Percentiles rank a stretch among this genome's conserved stretches.
These are phyloP conservation scores for Fusarium sororula DNA, from an alignment of 2,329 filamentous ascomycete species.

Conservation along the genomic window DNA sequence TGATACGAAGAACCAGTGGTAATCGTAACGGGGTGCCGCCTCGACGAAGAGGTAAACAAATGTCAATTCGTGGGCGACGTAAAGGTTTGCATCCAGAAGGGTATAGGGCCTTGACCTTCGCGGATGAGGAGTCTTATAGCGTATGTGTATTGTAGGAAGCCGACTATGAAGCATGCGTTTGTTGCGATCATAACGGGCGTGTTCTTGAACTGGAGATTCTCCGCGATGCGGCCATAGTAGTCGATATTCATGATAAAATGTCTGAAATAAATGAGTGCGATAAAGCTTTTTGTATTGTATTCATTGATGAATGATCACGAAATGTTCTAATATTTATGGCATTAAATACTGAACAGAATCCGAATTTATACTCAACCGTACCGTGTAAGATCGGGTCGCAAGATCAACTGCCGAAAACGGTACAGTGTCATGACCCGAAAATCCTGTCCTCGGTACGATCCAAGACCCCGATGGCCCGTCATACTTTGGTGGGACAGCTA, in stretches of 20 bases:
- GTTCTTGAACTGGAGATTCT: neutral
- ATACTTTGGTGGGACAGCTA: neutral
- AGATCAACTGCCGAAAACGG: neutral
- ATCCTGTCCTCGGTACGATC: too few relatives aligned
- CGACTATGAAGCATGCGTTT: neutral
- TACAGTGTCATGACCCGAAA: fast-evolving
- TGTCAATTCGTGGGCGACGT: neutral
- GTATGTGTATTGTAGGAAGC: conserved; percentile 2
- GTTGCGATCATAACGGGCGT: fast-evolving
- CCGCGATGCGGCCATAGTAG: neutral
- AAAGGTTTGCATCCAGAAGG: conserved; percentile 7
- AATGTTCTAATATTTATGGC: too few relatives aligned
- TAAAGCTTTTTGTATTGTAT: too few relatives aligned
- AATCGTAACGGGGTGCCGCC: neutral
- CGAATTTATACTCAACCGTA: too few relatives aligned
- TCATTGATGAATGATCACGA: fast-evolving
- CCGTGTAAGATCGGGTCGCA: neutral
- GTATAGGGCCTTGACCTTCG: conserved; percentile 9
- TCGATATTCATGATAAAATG: neutral
- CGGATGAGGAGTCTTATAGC: neutral
- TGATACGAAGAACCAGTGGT: neutral
- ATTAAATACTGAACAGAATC: neutral
- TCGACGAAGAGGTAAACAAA: neutral
- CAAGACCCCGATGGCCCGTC: neutral
- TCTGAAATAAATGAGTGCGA: too few relatives aligned